These are phyloP conservation scores for Physcomitrium patens DNA, from an alignment of 225 moss, liverwort and hornwort genomes.

Conservation along the genomic window DNA sequence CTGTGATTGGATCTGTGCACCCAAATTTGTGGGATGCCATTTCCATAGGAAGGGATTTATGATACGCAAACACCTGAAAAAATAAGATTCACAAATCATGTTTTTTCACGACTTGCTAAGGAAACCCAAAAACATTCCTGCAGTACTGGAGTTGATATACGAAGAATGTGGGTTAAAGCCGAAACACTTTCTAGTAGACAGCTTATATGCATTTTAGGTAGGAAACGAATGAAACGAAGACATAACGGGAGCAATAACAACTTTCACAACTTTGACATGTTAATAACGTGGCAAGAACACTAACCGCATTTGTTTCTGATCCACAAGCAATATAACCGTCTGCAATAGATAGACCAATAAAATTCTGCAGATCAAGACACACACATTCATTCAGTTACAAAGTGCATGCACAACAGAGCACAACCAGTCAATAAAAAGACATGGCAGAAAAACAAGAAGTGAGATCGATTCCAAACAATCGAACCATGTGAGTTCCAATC, in stretches of 20 bases:
- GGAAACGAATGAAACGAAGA: background rate
- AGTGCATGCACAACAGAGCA: background rate
- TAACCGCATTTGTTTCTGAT: conserved; percentile 90
- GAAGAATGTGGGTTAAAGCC: background rate
- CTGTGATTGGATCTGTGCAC: conserved; percentile 87
- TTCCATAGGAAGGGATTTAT: conserved; percentile 98
- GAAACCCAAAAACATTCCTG: background rate
- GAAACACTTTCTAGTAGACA: background rate
- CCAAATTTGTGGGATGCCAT: conserved; percentile 99
- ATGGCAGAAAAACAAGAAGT: background rate
- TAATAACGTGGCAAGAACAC: conserved; percentile 14
- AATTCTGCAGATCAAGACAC: conserved; percentile 67
- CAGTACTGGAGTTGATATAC: background rate
- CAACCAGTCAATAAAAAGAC: background rate
- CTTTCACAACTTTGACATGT: background rate
- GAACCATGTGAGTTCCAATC: too few relatives aligned
- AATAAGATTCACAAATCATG: background rate
- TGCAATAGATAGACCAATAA: conserved; percentile 92
- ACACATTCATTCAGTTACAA: background rate
- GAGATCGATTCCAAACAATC: background rate
- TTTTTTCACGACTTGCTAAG: background rate
- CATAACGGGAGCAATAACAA: background rate
- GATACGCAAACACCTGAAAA: conserved; percentile 88
- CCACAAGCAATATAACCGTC: conserved; percentile 97
- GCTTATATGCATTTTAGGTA: too few relatives aligned